These are phyloP conservation scores for Boletus calvinii DNA, from an alignment of 1,284 basidiomycete species.

Conservation along the genomic window DNA sequence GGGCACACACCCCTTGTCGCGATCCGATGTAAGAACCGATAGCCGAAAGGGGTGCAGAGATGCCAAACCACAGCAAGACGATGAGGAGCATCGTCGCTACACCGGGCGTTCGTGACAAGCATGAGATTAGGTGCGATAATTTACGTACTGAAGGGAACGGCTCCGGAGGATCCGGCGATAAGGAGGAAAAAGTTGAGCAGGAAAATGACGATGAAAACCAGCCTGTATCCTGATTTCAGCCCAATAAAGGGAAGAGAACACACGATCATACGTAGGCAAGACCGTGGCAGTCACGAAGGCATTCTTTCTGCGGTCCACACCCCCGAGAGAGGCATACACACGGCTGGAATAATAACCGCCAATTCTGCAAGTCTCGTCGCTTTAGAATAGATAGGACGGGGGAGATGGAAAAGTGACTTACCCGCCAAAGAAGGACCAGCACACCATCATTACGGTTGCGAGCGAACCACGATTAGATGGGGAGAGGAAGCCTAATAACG, in stretches of 20 bases:
- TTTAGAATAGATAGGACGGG: not conserved
- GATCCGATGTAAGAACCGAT: constrained; percentile 79
- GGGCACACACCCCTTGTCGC: constrained; percentile 74
- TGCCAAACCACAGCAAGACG: constrained; percentile 92
- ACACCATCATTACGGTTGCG: constrained; percentile 95
- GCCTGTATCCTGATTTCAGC: constrained; percentile 38
- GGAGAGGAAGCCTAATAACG: constrained; percentile 94
- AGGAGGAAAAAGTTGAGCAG: constrained; percentile 87
- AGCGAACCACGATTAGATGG: constrained; percentile 95
- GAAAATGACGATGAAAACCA: constrained; percentile 83
- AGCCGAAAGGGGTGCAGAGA: constrained; percentile 83
- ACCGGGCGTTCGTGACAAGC: not conserved
- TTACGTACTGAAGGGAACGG: constrained; percentile 87
- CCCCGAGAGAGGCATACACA: constrained; percentile 82
- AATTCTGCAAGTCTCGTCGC: constrained; percentile 46
- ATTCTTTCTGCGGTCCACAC: constrained; percentile 78
- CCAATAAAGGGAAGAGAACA: not conserved
- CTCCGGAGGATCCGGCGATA: constrained; percentile 85
- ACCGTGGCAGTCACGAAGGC: constrained; percentile 86
- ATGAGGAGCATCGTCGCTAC: constrained; percentile 86
- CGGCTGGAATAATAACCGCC: constrained; percentile 90
- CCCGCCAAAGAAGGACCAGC: constrained; percentile 93
- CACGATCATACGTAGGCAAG: constrained; percentile 71
- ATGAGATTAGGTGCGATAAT: not conserved
- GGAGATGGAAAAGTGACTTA: constrained; percentile 31